Percentiles rank a stretch among this genome's conserved stretches.
Conservation (phyloP, 768 basidiomycete species). For the Leucocoprinus sp. region DNA sequence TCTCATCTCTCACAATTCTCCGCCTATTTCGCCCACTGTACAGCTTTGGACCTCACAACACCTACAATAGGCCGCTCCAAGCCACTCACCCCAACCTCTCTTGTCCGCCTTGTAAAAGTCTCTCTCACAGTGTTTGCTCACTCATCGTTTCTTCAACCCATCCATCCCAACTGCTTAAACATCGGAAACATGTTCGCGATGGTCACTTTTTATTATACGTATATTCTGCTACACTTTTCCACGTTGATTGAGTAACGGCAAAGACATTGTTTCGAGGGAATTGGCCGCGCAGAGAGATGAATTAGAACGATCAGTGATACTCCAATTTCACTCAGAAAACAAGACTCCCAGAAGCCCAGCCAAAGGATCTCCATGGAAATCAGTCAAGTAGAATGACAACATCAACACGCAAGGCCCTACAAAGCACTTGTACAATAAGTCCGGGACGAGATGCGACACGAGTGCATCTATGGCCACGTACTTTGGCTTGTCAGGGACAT, state of each 20-base stretch:
- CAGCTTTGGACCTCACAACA: constrained; percentile 87
- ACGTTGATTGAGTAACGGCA: constrained; percentile 82
- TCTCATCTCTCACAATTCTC: constrained; percentile 27
- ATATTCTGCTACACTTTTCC: constrained; percentile 75
- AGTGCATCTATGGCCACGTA: no score
- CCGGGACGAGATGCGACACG: no score
- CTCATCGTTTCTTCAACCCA: constrained; percentile 56
- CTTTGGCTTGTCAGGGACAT: no score
- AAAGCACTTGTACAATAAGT: no score
- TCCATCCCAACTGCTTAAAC: constrained; percentile 82
- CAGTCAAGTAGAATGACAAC: no score
- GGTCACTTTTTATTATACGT: constrained; percentile 88
- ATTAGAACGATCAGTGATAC: constrained; percentile 84
- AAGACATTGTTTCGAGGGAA: constrained; percentile 79
- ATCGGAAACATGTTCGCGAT: constrained; percentile 83
- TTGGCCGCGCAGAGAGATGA: constrained; percentile 93
- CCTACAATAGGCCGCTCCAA: constrained; percentile 82
- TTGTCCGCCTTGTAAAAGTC: constrained; percentile 73
- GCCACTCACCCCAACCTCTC: constrained; percentile 89
- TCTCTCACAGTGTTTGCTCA: constrained; percentile 62
- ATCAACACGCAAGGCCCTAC: no score
- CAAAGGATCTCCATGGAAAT: no score
- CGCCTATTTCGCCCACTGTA: constrained; percentile 74
- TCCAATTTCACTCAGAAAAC: constrained; percentile 90
- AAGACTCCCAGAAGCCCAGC: no score